Evolutionary conservation across 176 grass and related monocot genomes (phyloP).

Genomic region (Paspalum vaginatum): DNA sequence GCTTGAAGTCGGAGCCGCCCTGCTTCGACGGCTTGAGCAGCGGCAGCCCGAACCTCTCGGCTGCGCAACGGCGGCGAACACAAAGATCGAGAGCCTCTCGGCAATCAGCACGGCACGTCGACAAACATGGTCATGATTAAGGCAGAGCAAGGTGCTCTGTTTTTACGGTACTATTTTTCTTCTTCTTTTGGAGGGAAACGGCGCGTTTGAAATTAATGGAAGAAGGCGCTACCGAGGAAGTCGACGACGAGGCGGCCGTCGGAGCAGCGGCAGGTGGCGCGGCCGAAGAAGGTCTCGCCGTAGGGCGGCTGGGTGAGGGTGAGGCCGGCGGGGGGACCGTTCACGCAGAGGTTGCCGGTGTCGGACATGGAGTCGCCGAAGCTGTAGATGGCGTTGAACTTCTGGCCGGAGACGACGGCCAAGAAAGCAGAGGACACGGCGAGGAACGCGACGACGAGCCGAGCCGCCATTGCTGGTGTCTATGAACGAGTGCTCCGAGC

Average conservation of each 20-base stretch:
- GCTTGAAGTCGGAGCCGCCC: slow-evolving; percentile 53
- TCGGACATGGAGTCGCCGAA: slow-evolving; percentile 95
- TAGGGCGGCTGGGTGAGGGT: slow-evolving; percentile 77
- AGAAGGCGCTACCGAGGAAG: slow-evolving; percentile 55
- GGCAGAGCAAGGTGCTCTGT: slow-evolving; percentile 19
- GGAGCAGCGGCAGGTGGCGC: slow-evolving; percentile 85
- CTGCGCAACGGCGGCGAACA: slow-evolving; percentile 29
- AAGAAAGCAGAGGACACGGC: slow-evolving; percentile 10
- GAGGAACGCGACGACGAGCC: slow-evolving; percentile 30
- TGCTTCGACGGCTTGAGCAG: slow-evolving; percentile 74
- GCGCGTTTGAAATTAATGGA: slow-evolving; percentile 24
- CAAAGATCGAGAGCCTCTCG: not conserved
- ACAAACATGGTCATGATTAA: not conserved
- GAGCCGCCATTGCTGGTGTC: slow-evolving; percentile 44
- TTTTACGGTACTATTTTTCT: too few species aligned
- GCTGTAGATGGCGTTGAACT: slow-evolving; percentile 81
- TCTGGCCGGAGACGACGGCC: slow-evolving; percentile 51
- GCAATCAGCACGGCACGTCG: not conserved
- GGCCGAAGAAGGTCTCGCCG: slow-evolving; percentile 81
- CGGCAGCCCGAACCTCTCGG: slow-evolving; percentile 72
- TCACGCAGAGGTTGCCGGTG: slow-evolving; percentile 86
- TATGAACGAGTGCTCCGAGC: not conserved
- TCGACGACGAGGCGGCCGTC: slow-evolving; percentile 91
- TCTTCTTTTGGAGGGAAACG: slow-evolving; percentile 49
- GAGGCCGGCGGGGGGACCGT: slow-evolving; percentile 57